Base-by-base conservation (phyloP, 805 yeast species). In the Yamadazyma sp. region DNA sequence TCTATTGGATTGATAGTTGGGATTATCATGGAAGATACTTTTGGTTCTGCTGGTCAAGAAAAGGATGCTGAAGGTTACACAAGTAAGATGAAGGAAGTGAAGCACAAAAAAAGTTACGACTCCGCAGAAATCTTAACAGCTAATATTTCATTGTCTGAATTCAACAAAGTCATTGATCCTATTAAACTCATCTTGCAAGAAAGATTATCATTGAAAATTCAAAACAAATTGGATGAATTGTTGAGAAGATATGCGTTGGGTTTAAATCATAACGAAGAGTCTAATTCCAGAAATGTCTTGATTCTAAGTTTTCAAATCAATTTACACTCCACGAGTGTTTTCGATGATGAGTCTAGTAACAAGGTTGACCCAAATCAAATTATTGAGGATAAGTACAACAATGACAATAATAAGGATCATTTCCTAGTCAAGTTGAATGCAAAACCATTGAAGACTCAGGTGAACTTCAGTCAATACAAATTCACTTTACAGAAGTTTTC, bases 21-120 rank as follows among this genome's bases (percentile, higher is more conserved):
- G 15, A 68, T 88, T 11, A 71, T 90, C 15, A 91, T 91, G 96
- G 95, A 89, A 53, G 96, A 91, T 53, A 75, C 80, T 3, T 90
- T 93, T 59, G 99, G 99, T 16, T 75, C 82, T 7, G 85, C 95
- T 3, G 95, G 96, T 23, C 84, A 83, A 54, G 98, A 93, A 53
- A 91, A 93, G 56, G 98, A 93, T 47, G 90, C 93, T 4, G 97
- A 89, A 44, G 96, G 89, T 13, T 91, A 93, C 53, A 77, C 76
- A 36, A 81, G 86, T 20, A 80, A 82, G 44, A 85, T 89, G 80
- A 85, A 84, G 50, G 99, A 91, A 66, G 91, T 93, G 23, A 90
- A 88, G 56, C 82, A 79, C 47, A 87, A 86, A 54, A 88, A 88
- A 62, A 83, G 95, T 67, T 84, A 67, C 54, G 98, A 93, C 49